phyloP scores from a whole-genome alignment of 352 stramenopile species.

The Phytopythium oedochilum region DNA sequence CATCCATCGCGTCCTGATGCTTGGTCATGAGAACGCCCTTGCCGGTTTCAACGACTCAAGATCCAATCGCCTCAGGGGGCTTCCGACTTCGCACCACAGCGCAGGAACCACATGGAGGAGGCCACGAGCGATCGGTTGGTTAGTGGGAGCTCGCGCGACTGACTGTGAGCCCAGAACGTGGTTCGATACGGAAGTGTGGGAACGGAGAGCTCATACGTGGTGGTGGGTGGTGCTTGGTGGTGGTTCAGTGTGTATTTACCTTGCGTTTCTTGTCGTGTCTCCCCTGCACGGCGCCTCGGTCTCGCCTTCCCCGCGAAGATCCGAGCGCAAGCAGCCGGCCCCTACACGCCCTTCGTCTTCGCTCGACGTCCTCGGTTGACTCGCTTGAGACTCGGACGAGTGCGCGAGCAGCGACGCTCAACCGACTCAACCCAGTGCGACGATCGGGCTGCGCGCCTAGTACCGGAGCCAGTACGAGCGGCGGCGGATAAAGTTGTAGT shows the following conservation, averaged over 20 bases:
- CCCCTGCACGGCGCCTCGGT: not conserved
- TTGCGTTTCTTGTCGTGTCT: constrained; percentile 4
- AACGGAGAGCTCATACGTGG: no score
- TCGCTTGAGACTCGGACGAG: not conserved
- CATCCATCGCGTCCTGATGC: not conserved
- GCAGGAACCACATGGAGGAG: no score
- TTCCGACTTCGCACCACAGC: no score
- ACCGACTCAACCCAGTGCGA: not conserved
- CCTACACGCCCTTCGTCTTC: constrained; percentile 19
- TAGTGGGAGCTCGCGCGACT: no score
- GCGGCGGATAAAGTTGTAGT: constrained; percentile 99
- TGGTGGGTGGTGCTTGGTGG: not conserved
- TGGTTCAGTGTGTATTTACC: constrained; percentile 9
- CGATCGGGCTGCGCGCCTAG: constrained; percentile 33
- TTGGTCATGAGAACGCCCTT: not conserved
- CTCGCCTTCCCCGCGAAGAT: not conserved
- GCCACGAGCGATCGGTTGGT: no score
- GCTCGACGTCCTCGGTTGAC: constrained; percentile 13
- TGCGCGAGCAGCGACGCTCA: not conserved
- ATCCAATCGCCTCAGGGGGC: no score
- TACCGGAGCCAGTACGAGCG: constrained; percentile 97
- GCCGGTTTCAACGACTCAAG: not conserved
- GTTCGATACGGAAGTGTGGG: no score
- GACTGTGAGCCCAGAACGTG: no score
- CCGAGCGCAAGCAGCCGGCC: constrained; percentile 4